Percentiles rank a stretch among this genome's conserved stretches.
Conservation (phyloP, 2,329 filamentous ascomycete genomes). For the Emmonsia crescens region DNA sequence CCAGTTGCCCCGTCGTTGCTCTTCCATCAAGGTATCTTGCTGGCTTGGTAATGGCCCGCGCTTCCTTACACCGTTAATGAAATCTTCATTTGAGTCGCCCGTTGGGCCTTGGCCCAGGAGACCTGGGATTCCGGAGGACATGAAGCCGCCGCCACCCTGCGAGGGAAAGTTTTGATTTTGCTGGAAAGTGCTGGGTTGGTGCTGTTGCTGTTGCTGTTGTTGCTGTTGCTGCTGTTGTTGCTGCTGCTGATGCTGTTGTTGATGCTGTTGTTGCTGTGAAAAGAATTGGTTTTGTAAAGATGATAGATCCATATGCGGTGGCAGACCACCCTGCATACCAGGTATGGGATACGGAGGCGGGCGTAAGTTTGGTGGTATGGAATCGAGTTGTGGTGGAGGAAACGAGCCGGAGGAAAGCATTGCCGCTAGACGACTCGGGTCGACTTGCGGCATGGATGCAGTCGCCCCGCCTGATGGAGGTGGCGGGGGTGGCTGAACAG, state of each 20-base stretch:
- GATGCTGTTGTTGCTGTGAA: slow-evolving; percentile 27
- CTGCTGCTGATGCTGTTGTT: slow-evolving; percentile 20
- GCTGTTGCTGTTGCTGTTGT: slow-evolving; percentile 6
- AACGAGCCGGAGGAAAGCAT: slow-evolving; percentile 26
- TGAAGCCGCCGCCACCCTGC: slow-evolving; percentile 18
- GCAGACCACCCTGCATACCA: slow-evolving; percentile 38
- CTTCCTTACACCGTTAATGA: slow-evolving; percentile 37
- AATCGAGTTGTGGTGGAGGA: slow-evolving; percentile 41
- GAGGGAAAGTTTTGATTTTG: slow-evolving; percentile 29
- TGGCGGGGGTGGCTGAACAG: slow-evolving; percentile 29
- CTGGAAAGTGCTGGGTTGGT: neutral
- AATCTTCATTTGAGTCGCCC: slow-evolving; percentile 15
- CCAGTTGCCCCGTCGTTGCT: slow-evolving; percentile 53
- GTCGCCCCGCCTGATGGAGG: slow-evolving; percentile 18
- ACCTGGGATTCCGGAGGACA: slow-evolving; percentile 19
- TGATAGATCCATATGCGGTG: slow-evolving; percentile 28
- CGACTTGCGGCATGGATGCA: slow-evolving; percentile 38
- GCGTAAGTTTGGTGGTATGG: slow-evolving; percentile 15
- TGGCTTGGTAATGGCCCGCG: slow-evolving; percentile 70
- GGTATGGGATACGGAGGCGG: slow-evolving; percentile 34
- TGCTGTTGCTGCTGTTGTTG: slow-evolving; percentile 26
- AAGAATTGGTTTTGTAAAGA: slow-evolving; percentile 30
- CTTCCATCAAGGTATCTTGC: slow-evolving; percentile 66
- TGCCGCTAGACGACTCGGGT: slow-evolving; percentile 32
- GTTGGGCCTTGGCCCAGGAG: slow-evolving; percentile 28